Percentiles rank a stretch among this genome's conserved stretches.
These are phyloP conservation scores for Lathyrus sativus DNA, from an alignment of 306 rosid genomes.

Conservation along the genomic window DNA sequence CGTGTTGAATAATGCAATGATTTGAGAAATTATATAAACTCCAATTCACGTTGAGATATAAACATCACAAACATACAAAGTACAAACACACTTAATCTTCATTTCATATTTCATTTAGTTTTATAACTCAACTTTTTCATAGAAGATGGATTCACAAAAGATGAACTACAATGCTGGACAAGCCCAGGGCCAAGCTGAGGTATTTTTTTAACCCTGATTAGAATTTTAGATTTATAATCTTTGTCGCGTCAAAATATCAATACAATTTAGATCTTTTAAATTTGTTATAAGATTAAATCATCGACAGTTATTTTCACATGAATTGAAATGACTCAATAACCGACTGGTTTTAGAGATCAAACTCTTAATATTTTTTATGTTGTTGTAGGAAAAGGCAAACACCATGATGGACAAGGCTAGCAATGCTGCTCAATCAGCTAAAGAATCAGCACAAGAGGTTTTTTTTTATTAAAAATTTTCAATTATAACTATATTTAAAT, in stretches of 20 bases:
- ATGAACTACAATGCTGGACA: conserved; percentile 52
- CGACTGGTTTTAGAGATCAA: too few relatives aligned
- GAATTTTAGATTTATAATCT: too few relatives aligned
- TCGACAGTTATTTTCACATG: neutral
- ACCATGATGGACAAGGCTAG: conserved; percentile 53
- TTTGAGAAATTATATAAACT: conserved; percentile 32
- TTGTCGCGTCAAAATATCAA: neutral
- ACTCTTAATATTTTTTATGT: neutral
- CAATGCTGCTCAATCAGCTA: conserved; percentile 51
- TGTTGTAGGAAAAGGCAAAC: conserved; percentile 59
- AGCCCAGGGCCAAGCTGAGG: conserved; percentile 67
- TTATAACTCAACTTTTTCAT: neutral
- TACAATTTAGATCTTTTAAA: neutral
- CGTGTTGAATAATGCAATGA: conserved; percentile 6
- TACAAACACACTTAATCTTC: neutral
- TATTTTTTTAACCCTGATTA: neutral
- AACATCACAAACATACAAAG: conserved; percentile 6
- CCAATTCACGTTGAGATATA: neutral
- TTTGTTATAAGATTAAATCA: neutral
- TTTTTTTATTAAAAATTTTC: neutral
- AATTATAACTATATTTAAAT: neutral
- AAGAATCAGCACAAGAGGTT: conserved; percentile 52
- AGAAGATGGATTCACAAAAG: conserved; percentile 45
- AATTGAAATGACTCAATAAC: neutral
- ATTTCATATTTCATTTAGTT: conserved; percentile 11